Percentiles rank a stretch among this genome's conserved stretches.
phyloP scores from a whole-genome alignment of 202 grass and related monocot genomes.

The Schoenoplectus tabernaemontani region DNA sequence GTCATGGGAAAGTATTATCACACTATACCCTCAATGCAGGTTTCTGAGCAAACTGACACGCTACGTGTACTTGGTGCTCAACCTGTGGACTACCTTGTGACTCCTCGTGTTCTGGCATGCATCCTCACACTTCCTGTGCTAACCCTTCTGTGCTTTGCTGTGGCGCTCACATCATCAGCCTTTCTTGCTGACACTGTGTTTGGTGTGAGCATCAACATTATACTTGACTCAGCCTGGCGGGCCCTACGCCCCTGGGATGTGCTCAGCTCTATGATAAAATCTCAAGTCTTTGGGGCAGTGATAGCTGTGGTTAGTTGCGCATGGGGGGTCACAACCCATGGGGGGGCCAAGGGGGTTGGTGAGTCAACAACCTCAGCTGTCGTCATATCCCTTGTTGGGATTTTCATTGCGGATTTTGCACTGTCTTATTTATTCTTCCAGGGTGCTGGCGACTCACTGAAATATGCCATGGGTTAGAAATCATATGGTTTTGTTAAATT shows the following conservation, averaged over 20 bases:
- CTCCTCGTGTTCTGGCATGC: conserved; percentile 75
- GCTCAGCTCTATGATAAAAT: conserved; percentile 81
- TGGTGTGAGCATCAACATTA: conserved; percentile 86
- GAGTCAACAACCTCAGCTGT: conserved; percentile 91
- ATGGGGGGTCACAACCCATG: conserved; percentile 83
- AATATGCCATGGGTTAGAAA: conserved; percentile 27
- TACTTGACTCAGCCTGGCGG: conserved; percentile 75
- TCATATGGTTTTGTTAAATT: conserved; percentile 13
- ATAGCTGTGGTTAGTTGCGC: conserved; percentile 92
- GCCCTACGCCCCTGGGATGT: conserved; percentile 87
- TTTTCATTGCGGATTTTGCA: conserved; percentile 54
- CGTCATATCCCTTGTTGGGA: conserved; percentile 72
- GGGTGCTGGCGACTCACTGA: conserved; percentile 16
- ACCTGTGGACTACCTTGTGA: conserved; percentile 81
- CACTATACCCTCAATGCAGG: conserved; percentile 5
- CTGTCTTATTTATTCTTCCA: conserved; percentile 24
- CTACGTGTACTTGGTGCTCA: conserved; percentile 73
- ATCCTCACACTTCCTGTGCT: conserved; percentile 72
- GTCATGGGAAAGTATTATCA: too few species aligned
- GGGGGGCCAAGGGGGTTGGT: conserved; percentile 84
- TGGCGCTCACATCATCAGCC: conserved; percentile 71
- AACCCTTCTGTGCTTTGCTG: conserved; percentile 66
- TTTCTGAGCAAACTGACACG: conserved; percentile 95
- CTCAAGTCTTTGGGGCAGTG: conserved; percentile 81
- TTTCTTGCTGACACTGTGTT: conserved; percentile 82